Base-by-base conservation (phyloP, 768 basidiomycete genomes). In the Boletus bicolor region DNA sequence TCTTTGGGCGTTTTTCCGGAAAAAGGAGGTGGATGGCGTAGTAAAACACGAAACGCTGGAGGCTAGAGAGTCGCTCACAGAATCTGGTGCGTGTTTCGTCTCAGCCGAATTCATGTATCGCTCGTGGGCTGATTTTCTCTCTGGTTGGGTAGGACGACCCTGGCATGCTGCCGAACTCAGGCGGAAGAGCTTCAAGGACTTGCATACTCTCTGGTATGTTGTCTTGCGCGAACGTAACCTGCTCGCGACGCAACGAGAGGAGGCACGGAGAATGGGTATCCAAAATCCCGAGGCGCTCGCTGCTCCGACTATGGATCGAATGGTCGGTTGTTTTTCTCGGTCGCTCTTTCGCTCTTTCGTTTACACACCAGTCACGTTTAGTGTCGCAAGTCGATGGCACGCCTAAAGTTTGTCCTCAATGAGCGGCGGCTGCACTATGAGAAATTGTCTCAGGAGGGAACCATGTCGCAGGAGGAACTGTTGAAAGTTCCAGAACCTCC, bases 361-460 rank as follows among this genome's bases (percentile, higher is more conserved):
- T 61, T 30, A 65, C 44, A 56, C 26, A 50, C 45, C 5, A 4
- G 51, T 51, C 32, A n/a, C 14, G 19, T 48, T 10, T 60, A 97
- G 93, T 87, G 86, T 72, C 88, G 90, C 21, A 96, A 94, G 77
- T 87, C 91, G 19, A 96, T 97, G 93, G 93, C 91, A n/a, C 85
- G 92, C 19, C 93, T 98, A 71, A 98, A 98, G 71, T 85, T 82
- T 55, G 85, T 98, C 21, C 77, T 98, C 47, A 93, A 93, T 66
- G 95, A 98, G 68, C 86, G 97, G 36, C 81, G 94, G 44, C 69
- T 92, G 24, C 92, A 91, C 9, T 89, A 93, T 58, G 83, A 90
- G 36, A 70, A 73, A 37, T 24, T 73, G 4, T 39, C 45, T 26
- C 44, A 46, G 38, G 62, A 65, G 41, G 68, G 68, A 0, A 49